phyloP scores from a whole-genome alignment of 2,329 filamentous ascomycete genomes.

The Colletotrichum orchidophilum region DNA sequence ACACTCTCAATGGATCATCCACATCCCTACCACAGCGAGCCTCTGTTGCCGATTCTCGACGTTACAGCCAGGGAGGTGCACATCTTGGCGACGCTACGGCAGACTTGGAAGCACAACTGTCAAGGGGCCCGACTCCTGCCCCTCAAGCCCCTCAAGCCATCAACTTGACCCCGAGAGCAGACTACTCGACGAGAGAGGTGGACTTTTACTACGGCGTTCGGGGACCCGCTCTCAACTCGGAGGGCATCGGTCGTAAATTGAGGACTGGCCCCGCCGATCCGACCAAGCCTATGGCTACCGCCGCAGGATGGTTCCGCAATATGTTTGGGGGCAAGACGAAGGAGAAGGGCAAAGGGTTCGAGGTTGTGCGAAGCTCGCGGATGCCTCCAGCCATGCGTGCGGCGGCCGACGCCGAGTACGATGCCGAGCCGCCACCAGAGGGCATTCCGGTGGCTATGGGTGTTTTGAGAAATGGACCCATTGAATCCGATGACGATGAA shows the following conservation, averaged over 20 bases:
- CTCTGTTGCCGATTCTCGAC: slow-evolving; percentile 46
- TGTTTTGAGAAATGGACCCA: slow-evolving; percentile 66
- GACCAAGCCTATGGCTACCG: slow-evolving; percentile 88
- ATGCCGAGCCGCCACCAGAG: slow-evolving; percentile 73
- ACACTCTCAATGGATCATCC: slow-evolving; percentile 59
- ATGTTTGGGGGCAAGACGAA: slow-evolving; percentile 87
- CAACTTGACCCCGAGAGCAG: slow-evolving; percentile 69
- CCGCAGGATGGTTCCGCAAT: slow-evolving; percentile 86
- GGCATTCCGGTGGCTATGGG: slow-evolving; percentile 73
- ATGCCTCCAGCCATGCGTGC: slow-evolving; percentile 80
- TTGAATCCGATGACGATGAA: slow-evolving; percentile 70
- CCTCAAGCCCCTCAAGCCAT: slow-evolving; percentile 51
- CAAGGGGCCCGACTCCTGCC: slow-evolving; percentile 55
- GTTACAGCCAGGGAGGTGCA: slow-evolving; percentile 47
- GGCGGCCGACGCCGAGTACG: slow-evolving; percentile 60
- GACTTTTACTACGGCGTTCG: slow-evolving; percentile 97
- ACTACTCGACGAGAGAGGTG: slow-evolving; percentile 93
- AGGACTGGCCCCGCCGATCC: slow-evolving; percentile 96
- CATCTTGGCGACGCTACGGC: slow-evolving; percentile 45
- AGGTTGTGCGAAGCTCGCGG: slow-evolving; percentile 90
- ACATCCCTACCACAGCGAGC: slow-evolving; percentile 43
- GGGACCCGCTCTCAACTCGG: slow-evolving; percentile 85
- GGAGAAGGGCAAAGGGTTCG: slow-evolving; percentile 95
- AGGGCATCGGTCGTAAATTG: slow-evolving; percentile 81
- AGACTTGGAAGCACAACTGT: slow-evolving; percentile 53